A percentile compares a stretch with the other conserved stretches of the same genome.
phyloP scores from a whole-genome alignment of 208 protist species.

The Trypanosoma cruzi region DNA sequence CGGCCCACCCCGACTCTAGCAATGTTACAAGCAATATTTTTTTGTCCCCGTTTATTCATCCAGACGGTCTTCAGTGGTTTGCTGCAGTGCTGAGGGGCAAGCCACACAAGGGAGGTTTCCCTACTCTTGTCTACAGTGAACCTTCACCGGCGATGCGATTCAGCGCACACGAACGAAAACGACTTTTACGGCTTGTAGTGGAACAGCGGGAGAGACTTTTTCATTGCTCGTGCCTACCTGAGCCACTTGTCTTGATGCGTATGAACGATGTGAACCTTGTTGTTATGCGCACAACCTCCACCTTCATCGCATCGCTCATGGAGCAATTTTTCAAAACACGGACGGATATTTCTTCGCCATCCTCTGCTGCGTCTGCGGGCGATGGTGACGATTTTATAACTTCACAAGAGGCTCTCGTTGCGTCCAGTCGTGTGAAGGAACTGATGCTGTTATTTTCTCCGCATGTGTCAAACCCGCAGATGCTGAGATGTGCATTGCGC shows the following conservation, averaged over 20 bases:
- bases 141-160: conserved; percentile 26
- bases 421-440: conserved; percentile 34
- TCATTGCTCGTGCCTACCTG: conserved; percentile 7
- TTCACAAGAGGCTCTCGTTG: background rate
- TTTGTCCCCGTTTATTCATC: conserved; percentile 12
- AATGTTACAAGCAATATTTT: too few relatives aligned
- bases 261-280: conserved; percentile 36
- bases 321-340: conserved; percentile 44
- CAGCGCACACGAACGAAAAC: conserved; percentile 29
- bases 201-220: conserved; percentile 22
- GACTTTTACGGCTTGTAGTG: conserved; percentile 30
- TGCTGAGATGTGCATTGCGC: conserved; percentile 57
- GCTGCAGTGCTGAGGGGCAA: conserved; percentile 18
- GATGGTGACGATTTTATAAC: conserved; percentile 3
- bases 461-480: conserved; percentile 41
- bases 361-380: background rate
- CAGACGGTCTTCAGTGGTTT: conserved; percentile 34
- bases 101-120: background rate
- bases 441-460: conserved; percentile 54
- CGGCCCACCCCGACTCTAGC: background rate
- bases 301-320: conserved; percentile 49
- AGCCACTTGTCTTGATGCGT: conserved; percentile 24
- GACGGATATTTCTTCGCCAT: background rate
- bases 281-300: conserved; percentile 44
- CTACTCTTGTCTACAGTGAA: conserved; percentile 29